Evolutionary conservation across 441 rosid species (phyloP).

Genomic region (Melastoma candidum): DNA sequence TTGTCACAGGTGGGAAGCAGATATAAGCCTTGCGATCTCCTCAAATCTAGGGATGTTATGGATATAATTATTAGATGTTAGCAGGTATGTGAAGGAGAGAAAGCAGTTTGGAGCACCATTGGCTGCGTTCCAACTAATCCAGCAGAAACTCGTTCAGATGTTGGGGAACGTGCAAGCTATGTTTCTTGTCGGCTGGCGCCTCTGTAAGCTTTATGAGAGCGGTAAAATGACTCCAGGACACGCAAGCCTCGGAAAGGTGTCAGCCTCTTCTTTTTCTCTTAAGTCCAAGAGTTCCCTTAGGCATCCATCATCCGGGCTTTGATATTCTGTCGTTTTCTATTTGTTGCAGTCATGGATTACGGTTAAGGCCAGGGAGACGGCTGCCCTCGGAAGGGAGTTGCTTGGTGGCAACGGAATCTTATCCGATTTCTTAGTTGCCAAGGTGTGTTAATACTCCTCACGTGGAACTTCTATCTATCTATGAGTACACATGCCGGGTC

Average conservation of each 20-base stretch:
- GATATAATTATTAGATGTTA: slow-evolving; percentile 12
- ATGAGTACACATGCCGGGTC: background rate
- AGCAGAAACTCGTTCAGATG: slow-evolving; percentile 84
- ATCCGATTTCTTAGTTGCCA: slow-evolving; percentile 86
- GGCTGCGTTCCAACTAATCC: slow-evolving; percentile 89
- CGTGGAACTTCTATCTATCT: no score
- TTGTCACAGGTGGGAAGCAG: slow-evolving; percentile 68
- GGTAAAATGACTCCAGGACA: slow-evolving; percentile 90
- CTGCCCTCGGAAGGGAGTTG: slow-evolving; percentile 68
- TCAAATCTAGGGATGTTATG: background rate
- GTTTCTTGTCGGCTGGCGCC: slow-evolving; percentile 89
- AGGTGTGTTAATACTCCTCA: slow-evolving; percentile 31
- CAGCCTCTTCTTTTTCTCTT: background rate
- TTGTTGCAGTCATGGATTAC: slow-evolving; percentile 69
- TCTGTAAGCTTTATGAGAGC: slow-evolving; percentile 76
- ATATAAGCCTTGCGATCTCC: background rate
- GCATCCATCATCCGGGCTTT: background rate
- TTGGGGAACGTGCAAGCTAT: slow-evolving; percentile 88
- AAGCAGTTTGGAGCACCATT: slow-evolving; percentile 95
- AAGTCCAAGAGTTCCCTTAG: background rate
- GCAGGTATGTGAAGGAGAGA: slow-evolving; percentile 81
- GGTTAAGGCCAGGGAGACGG: slow-evolving; percentile 66
- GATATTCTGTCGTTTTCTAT: background rate
- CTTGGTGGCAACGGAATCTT: slow-evolving; percentile 94
- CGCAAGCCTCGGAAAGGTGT: slow-evolving; percentile 96